Evolutionary conservation across 169 alveolate species (phyloP).

Genomic region (Amoebophrya sp.): DNA sequence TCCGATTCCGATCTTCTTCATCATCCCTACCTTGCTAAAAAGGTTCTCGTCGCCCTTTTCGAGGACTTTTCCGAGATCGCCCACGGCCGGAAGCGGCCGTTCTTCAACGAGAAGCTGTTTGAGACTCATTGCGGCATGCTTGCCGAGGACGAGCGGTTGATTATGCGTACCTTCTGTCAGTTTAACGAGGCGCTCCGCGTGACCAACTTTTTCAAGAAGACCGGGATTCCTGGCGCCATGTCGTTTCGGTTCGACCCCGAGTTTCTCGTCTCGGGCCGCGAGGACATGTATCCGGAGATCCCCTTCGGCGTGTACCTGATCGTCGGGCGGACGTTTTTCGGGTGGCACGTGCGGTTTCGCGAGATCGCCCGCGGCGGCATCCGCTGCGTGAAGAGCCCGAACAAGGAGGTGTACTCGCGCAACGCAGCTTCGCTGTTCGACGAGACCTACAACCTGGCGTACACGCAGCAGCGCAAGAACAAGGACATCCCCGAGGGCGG

Average conservation of each 20-base stretch:
- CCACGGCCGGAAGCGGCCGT: background rate
- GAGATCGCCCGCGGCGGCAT: slow-evolving; percentile 64
- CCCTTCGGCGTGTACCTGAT: slow-evolving; percentile 51
- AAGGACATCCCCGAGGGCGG: slow-evolving; percentile 68
- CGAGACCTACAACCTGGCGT: slow-evolving; percentile 61
- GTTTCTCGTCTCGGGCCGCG: background rate
- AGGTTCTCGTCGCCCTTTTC: background rate
- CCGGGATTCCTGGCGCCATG: slow-evolving; percentile 22
- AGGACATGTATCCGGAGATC: slow-evolving; percentile 35
- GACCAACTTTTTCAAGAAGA: slow-evolving; percentile 31
- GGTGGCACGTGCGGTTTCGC: slow-evolving; percentile 58
- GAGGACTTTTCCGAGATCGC: slow-evolving; percentile 11
- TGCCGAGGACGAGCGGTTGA: background rate
- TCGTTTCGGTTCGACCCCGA: slow-evolving; percentile 13
- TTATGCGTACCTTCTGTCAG: slow-evolving; percentile 1
- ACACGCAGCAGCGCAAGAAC: slow-evolving; percentile 57
- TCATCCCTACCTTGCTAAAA: background rate
- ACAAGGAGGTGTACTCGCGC: slow-evolving; percentile 47
- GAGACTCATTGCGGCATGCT: background rate
- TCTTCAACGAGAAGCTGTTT: background rate
- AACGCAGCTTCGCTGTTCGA: slow-evolving; percentile 54
- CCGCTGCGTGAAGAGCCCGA: slow-evolving; percentile 51
- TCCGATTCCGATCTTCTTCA: slow-evolving; percentile 19
- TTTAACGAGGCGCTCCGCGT: slow-evolving; percentile 23
- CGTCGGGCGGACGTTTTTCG: slow-evolving; percentile 56